Percentiles rank a stretch among this genome's conserved stretches.
Evolutionary conservation across 805 yeast species (phyloP).

Genomic region (Blastobotrys muscicola): DNA sequence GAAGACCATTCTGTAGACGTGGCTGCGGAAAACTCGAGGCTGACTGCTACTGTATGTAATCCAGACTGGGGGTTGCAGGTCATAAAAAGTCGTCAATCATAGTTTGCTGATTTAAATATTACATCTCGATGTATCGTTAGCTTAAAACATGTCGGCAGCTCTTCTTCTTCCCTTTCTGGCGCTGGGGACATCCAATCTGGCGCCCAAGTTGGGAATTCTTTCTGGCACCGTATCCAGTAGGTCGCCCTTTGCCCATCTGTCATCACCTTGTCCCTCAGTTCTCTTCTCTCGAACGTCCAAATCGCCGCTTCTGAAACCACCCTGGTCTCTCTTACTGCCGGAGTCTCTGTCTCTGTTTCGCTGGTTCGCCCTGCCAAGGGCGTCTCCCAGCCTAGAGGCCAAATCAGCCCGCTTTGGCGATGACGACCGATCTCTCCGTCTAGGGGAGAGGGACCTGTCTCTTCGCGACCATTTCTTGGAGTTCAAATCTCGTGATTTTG

Average conservation of each 20-base stretch:
- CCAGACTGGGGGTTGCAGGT: too few species aligned
- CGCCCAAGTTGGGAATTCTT: not conserved
- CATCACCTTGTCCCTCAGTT: not conserved
- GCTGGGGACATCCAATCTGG: not conserved
- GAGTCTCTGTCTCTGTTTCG: not conserved
- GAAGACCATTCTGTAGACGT: too few species aligned
- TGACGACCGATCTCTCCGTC: not conserved
- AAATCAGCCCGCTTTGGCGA: too few species aligned
- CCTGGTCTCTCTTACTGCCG: not conserved
- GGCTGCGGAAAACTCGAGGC: too few species aligned
- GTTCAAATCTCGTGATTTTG: too few species aligned
- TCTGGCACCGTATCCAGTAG: conserved; percentile 1
- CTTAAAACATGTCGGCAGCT: conserved; percentile 12
- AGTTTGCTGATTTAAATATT: conserved; percentile 2
- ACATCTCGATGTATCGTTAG: not conserved
- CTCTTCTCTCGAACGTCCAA: too few species aligned
- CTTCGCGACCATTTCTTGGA: not conserved
- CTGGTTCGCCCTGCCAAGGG: not conserved
- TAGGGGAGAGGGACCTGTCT: conserved; percentile 6
- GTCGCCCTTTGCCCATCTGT: conserved; percentile 11
- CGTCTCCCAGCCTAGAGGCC: not conserved
- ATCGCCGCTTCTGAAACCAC: not conserved
- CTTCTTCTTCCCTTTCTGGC: conserved; percentile 4
- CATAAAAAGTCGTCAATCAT: too few species aligned
- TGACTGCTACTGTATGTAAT: too few species aligned